Base-by-base conservation (phyloP, 371 early-diverging fungal species). In the Gilbertella persicaria region DNA sequence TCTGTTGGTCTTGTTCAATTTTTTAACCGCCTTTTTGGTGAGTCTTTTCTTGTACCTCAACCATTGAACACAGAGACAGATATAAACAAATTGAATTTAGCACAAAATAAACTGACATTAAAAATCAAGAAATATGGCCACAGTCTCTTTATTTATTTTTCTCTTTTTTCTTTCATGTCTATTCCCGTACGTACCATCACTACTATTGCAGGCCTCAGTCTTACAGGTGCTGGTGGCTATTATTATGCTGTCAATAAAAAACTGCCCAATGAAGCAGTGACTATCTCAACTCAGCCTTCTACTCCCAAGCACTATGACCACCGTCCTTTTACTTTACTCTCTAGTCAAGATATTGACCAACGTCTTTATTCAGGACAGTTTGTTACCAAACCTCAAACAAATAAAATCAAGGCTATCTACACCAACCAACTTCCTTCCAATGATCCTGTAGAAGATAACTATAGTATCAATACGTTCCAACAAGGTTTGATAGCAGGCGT, bases 401-500 rank as follows among this genome's bases (percentile, higher is more conserved):
- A 58, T 9, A 40, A 63, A 20, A 55, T 77, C 36, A 64, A 63
- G 24, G 67, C 71, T 0, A 47, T 71, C 12, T 71, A 75, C 50
- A 69, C 66, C 13, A 75, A 64, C 20, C 70, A 67, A 20, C 24
- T 78, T 19, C 47, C 73, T 1, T 75, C 79, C 37, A 78, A 78
- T 36, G 45, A 68, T 29, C 79, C 79, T 26, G 65, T 71, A 0
- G 79, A 78, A 50, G 79, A 78, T 38, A 68, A 72, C 35, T 74
- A 69, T 14, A 74, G 75, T 21, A 57, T 73, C 19, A 53, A 66
- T 28, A 57, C 62, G 0, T 56, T 69, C 37, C 53, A 55, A 26
- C 49, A 54, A 19, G 57, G 59, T 21, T 46, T 78, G 3, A 60
- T 75, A 50, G 75, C 73, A 17, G 79, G 79, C 50, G 75, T 78